phyloP scores from a whole-genome alignment of 768 basidiomycete genomes.

The Termitomyces sp. region DNA sequence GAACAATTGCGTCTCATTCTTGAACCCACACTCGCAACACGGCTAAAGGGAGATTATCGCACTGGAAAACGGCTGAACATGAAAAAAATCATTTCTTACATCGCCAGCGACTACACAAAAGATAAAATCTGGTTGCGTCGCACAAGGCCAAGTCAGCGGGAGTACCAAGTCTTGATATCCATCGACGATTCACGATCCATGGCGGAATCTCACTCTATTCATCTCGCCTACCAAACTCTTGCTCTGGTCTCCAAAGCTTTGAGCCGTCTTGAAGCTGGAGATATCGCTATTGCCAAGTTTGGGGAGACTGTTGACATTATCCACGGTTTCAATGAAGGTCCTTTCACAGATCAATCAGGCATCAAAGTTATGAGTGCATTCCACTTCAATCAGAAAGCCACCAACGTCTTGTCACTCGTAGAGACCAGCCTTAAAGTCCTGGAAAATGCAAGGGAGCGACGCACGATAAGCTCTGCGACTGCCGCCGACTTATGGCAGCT shows the following conservation, averaged over 20 bases:
- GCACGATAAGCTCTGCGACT: constrained; percentile 51
- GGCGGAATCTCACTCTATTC: constrained; percentile 88
- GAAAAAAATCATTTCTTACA: constrained; percentile 98
- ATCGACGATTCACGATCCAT: constrained; percentile 97
- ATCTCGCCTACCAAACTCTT: constrained; percentile 91
- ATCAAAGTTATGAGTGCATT: constrained; percentile 79
- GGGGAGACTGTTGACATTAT: constrained; percentile 84
- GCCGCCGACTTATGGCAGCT: constrained; percentile 93
- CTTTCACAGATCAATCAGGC: constrained; percentile 78
- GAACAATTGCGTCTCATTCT: constrained; percentile 96
- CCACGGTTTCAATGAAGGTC: constrained; percentile 79
- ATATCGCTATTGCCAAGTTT: constrained; percentile 86
- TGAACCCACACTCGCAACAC: constrained; percentile 90
- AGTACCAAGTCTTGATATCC: constrained; percentile 92
- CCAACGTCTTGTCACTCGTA: constrained; percentile 79
- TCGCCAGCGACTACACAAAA: constrained; percentile 98
- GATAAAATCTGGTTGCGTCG: constrained; percentile 99
- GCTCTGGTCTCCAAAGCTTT: constrained; percentile 89
- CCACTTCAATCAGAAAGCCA: constrained; percentile 83
- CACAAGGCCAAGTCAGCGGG: constrained; percentile 87
- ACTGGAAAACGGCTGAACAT: constrained; percentile 97
- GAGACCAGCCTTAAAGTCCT: constrained; percentile 72
- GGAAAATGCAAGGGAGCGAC: constrained; percentile 69
- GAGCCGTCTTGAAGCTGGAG: constrained; percentile 90
- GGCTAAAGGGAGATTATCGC: constrained; percentile 94